These are phyloP conservation scores for Ramularia endophylla DNA, from an alignment of 2,329 filamentous ascomycete species.

Conservation along the genomic window DNA sequence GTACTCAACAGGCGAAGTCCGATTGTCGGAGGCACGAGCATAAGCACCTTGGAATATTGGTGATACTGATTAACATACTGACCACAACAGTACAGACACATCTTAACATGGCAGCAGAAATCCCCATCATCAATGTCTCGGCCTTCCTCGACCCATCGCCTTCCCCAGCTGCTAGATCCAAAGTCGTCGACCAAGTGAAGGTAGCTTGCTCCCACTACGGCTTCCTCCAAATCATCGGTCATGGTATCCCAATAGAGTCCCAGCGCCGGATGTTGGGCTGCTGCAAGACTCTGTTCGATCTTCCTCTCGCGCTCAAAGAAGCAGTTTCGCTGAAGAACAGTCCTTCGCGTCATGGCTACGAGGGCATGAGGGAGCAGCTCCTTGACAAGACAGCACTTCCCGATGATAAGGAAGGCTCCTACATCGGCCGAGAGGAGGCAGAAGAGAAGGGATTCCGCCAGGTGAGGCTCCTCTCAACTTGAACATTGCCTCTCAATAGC, in stretches of 20 bases:
- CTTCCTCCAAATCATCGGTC: conserved; percentile 40
- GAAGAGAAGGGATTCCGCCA: conserved; percentile 29
- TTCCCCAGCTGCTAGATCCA: conserved; percentile 24
- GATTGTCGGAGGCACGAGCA: too few relatives aligned
- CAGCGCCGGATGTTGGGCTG: conserved; percentile 16
- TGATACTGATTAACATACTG: too few relatives aligned
- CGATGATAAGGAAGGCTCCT: conserved; percentile 24
- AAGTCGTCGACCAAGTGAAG: conserved; percentile 39
- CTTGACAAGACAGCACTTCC: conserved; percentile 15
- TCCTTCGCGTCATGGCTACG: conserved; percentile 17
- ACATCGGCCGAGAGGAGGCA: conserved; percentile 27
- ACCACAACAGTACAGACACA: too few relatives aligned
- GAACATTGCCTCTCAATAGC: too few relatives aligned
- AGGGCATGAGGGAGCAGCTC: conserved; percentile 13
- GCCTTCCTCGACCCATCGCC: conserved; percentile 29
- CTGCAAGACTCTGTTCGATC: conserved; percentile 17
- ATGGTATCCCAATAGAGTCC: conserved; percentile 32
- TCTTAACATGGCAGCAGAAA: conserved; percentile 3
- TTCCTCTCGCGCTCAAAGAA: conserved; percentile 18
- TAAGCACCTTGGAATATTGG: too few relatives aligned
- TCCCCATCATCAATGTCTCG: conserved; percentile 40
- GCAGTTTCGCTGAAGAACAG: conserved; percentile 18
- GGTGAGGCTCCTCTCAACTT: background rate
- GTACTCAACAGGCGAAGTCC: too few relatives aligned
- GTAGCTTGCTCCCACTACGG: conserved; percentile 36